Evolutionary conservation across 2,329 filamentous ascomycete genomes (phyloP), one percentile per base, ranked within the genome.

Genomic region (Tolypocladium sp.): DNA sequence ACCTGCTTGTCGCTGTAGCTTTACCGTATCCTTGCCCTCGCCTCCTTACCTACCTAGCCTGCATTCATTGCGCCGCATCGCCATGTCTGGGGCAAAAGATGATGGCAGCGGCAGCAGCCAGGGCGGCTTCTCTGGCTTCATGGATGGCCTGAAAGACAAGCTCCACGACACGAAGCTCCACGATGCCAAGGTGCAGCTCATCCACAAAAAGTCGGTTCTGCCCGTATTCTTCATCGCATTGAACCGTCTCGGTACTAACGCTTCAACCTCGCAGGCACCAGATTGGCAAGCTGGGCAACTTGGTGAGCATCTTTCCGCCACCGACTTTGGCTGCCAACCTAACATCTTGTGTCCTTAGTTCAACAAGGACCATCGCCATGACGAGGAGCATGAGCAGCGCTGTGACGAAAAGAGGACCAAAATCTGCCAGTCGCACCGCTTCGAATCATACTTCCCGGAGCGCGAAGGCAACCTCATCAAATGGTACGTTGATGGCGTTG

Each of bases 401-500:
- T 93, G 90, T 51, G 93, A 97, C 70, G 82, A 82, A 15, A 96
- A 96, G 76, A 84, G 94, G 60, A 83, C 81, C 25, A 81, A 76
- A 20, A 88, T 94, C 56, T 81, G 82, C 64, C 83, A 93, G 60
- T 81, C 83, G 17, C 87, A 97, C 70, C 87, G 93, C 49, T 97
- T 92, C 77, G 73, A 89, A n/a, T 96, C 91, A 4, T 99, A 90
- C 74, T 95, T 95, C 42, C 93, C 93, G 0, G 88, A 93, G 70
- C 86, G 88, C 51, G 86, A 93, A 13, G 89, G 87, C 35, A 97
- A 97, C 72, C 80, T 89, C 60, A 81, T 94, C 70, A 97, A 97
- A 77, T 99, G 93, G 92, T 97, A 97, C 74, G 91, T 97, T 13
- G 94, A 97, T 70, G 94, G 92, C 3, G 82, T 92, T 62, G 90